Conservation (phyloP, 352 stramenopile genomes). For the Globisporangium cylindrosporum region DNA sequence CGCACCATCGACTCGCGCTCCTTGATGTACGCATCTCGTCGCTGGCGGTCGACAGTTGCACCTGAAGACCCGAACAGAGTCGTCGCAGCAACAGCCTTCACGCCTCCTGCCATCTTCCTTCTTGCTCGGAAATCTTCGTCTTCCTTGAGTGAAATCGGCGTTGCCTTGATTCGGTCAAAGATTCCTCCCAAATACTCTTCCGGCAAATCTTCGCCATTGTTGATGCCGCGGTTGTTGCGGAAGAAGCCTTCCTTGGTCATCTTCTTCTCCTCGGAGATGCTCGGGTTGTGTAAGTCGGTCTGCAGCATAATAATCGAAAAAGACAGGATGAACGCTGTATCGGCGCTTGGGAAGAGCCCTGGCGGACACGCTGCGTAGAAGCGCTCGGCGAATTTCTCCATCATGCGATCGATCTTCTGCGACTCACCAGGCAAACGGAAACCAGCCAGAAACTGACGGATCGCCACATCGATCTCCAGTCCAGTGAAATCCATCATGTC, state of each 20-base stretch:
- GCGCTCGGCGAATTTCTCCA: constrained; percentile 99
- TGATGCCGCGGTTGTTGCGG: constrained; percentile 97
- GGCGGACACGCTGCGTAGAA: constrained; percentile 71
- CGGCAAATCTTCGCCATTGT: constrained; percentile 94
- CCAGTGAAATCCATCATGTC: constrained; percentile 95
- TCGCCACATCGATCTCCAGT: constrained; percentile 96
- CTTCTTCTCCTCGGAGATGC: constrained; percentile 93
- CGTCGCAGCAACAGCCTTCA: constrained; percentile 27
- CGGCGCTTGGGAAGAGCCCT: constrained; percentile 92
- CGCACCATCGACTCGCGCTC: constrained; percentile 82
- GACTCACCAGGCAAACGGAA: constrained; percentile 99
- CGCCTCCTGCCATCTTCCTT: constrained; percentile 23
- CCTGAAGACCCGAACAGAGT: constrained; percentile 67
- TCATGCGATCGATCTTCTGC: constrained; percentile 99
- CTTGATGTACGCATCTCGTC: constrained; percentile 81
- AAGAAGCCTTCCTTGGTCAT: constrained; percentile 98
- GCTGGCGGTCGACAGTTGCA: constrained; percentile 56
- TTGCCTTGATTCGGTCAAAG: constrained; percentile 95
- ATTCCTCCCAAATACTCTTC: constrained; percentile 93
- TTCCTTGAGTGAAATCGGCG: constrained; percentile 96
- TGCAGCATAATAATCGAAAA: constrained; percentile 92
- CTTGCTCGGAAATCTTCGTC: constrained; percentile 84
- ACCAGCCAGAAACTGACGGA: constrained; percentile 95
- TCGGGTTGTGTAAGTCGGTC: constrained; percentile 99
- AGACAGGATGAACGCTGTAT: constrained; percentile 98